Evolutionary conservation across 148 eudicot genomes (phyloP).

Genomic region (Silene conica): DNA sequence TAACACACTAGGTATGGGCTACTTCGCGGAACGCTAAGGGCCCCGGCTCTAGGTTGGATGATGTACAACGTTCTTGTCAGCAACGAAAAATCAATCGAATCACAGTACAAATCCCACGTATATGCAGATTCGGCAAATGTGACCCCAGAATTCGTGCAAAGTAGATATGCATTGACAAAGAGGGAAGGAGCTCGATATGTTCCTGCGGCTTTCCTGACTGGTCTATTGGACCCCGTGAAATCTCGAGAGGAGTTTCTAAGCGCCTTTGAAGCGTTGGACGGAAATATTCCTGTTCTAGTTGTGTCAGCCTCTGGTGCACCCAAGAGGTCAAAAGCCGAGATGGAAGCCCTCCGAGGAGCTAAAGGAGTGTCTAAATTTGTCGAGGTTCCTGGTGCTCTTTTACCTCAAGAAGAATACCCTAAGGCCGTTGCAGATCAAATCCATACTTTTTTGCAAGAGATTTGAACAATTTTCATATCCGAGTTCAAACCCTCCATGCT

Average conservation of each 20-base stretch:
- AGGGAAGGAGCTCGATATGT: constrained; percentile 86
- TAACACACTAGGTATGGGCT: constrained; percentile 60
- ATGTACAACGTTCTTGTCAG: constrained; percentile 96
- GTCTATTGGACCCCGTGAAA: constrained; percentile 75
- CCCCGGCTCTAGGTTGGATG: constrained; percentile 99
- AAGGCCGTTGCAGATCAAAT: constrained; percentile 66
- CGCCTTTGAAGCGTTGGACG: constrained; percentile 59
- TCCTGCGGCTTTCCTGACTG: constrained; percentile 96
- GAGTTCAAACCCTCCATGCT: background rate
- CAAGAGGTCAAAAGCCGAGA: constrained; percentile 93
- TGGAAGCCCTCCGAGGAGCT: constrained; percentile 82
- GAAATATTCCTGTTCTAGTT: constrained; percentile 59
- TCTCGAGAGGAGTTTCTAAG: constrained; percentile 72
- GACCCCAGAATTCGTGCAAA: constrained; percentile 63
- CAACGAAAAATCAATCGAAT: constrained; percentile 76
- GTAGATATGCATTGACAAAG: constrained; percentile 74
- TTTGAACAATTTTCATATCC: constrained; percentile 9
- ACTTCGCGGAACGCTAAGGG: constrained; percentile 81
- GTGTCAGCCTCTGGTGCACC: constrained; percentile 66
- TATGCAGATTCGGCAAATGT: constrained; percentile 81
- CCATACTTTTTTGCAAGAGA: constrained; percentile 61
- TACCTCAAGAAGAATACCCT: constrained; percentile 96
- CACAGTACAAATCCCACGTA: constrained; percentile 92
- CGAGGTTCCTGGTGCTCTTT: constrained; percentile 91
- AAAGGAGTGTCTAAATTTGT: constrained; percentile 78